Evolutionary conservation across 805 yeast genomes (phyloP), one percentile per base, ranked within the genome.

Genomic region (Jamesozyma lodderae): DNA sequence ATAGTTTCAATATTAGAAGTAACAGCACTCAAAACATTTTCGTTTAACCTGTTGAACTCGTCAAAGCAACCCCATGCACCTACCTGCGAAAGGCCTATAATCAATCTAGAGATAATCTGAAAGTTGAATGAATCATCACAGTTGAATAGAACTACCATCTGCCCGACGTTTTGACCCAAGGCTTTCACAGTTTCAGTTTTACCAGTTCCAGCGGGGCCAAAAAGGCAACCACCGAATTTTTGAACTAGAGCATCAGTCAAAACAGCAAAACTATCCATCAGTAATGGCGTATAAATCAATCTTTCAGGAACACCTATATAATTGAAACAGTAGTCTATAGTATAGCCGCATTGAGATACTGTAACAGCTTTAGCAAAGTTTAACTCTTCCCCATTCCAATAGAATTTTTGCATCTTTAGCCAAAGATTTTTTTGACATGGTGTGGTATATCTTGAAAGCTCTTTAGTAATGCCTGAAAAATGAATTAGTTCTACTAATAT

Each of bases 171-270:
- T 30, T 76, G 76, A 1, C 92, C 96, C 22, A 88, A 63, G 0
- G 94, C 83, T 55, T 90, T 90, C 19, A 90, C 70, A 0, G 94
- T 72, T 55, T 90, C 97, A 0, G 97, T 90, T 54, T 90, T 90
- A 46, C 97, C 97, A 0, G 97, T 90, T 30, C 97, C 97, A 2
- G 97, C 96, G 1, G 97, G 96, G 0, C 97, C 97, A 58, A 81
- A 77, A 1, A 94, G 81, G 1, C 94, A 81, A 0, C 95, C 94
- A n/a, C 97, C 97, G 7, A 77, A 64, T 25, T 70, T 72, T 47
- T 79, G 85, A 24, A 74, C 70, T 14, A 87, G 55, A 0, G 96
- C 88, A 42, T 79, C 81, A 0, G 82, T 67, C 77, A 88, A 73
- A 0, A 87, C 64, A 7, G 79, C 54, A 53, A 72, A 85, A 40